Percentiles rank a stretch among this genome's conserved stretches.
Evolutionary conservation across 352 stramenopile genomes (phyloP).

Genomic region (Saprolegnia parasitica): DNA sequence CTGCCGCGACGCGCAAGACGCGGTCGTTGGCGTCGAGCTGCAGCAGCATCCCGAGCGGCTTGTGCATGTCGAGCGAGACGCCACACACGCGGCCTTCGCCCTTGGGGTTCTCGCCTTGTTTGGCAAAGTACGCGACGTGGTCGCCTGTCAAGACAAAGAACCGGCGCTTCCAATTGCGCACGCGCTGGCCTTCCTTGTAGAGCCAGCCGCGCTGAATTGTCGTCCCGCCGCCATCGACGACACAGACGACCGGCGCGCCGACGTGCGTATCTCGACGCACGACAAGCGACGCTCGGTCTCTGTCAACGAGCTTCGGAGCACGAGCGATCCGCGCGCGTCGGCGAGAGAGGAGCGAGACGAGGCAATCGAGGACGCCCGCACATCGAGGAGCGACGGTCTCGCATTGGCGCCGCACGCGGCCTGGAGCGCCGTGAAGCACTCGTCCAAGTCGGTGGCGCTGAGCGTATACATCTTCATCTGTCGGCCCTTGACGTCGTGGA

Average conservation of each 20-base stretch:
- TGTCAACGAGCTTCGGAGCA: neutral
- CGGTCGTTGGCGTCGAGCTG: constrained; percentile 44
- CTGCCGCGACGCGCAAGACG: constrained; percentile 55
- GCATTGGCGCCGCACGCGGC: neutral
- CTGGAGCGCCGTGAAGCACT: constrained; percentile 71
- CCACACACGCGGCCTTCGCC: constrained; percentile 22
- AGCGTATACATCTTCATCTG: constrained; percentile 86
- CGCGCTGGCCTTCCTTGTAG: constrained; percentile 59
- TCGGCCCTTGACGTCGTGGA: constrained; percentile 67
- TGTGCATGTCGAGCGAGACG: constrained; percentile 9
- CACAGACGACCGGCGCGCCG: neutral
- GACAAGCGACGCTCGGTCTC: neutral
- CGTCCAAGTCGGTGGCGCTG: constrained; percentile 55
- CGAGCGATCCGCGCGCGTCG: neutral
- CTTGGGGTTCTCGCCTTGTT: constrained; percentile 32
- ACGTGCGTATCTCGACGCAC: neutral
- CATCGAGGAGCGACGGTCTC: neutral
- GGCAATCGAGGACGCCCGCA: neutral
- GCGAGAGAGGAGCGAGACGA: neutral
- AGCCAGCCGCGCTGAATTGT: constrained; percentile 41
- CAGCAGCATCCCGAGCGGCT: constrained; percentile 42
- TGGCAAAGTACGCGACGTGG: constrained; percentile 25
- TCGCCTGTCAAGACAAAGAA: constrained; percentile 33
- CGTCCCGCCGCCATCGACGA: neutral
- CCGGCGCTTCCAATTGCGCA: constrained; percentile 66